Base-by-base conservation (phyloP, 768 basidiomycete genomes). In the Gloeopeniophorella convolvens region DNA sequence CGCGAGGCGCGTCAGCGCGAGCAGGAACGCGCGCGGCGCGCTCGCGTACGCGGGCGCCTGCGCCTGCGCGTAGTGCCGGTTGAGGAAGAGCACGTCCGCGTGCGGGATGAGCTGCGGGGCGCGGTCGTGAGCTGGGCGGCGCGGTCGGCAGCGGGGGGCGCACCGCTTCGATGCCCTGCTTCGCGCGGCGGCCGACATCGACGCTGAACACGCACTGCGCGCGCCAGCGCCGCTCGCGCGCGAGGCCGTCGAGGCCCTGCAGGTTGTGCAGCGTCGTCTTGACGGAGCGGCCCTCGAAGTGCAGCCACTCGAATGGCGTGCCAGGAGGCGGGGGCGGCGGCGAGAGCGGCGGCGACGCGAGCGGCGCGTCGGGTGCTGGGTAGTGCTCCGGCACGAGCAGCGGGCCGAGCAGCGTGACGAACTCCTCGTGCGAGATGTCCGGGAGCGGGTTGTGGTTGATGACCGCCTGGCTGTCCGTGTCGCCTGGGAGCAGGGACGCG, bases 371-470 rank as follows among this genome's bases (percentile, higher is more conserved):
- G 37, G 68, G 55, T 54, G 70, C 69, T n/a, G 66, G 59, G 48
- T 83, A 90, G 62, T 89, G 89, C 64, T 89, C 88, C 9, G 88
- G 87, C 0, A 82, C 85, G 18, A 91, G 77, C 20, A 90, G 64
- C n/a, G 89, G 89, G 0, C 88, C 87, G 1, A 90, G 71, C 39
- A 87, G 68, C 3, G 82, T 76, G 33, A 92, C 81, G 59, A 91
- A 90, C 60, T 92, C 89, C 55, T 90, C 89, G 57, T 91, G 89
- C 0, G 86, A 85, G 54, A 90, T 79, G 55, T 91, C 89, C 0
- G 87, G 89, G 7, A 92, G 72, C 2, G 89, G 88, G 58, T 91
- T 91, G 66, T 92, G 87, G 65, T 92, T 89, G 58, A 90, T 79
- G 43, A 89, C 80, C 11, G 86, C 83, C 33, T 79, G 77, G 8